Percentiles rank a stretch among this genome's conserved stretches.
phyloP scores from a whole-genome alignment of 2,329 filamentous ascomycete species.

The Fusarium sp. region DNA sequence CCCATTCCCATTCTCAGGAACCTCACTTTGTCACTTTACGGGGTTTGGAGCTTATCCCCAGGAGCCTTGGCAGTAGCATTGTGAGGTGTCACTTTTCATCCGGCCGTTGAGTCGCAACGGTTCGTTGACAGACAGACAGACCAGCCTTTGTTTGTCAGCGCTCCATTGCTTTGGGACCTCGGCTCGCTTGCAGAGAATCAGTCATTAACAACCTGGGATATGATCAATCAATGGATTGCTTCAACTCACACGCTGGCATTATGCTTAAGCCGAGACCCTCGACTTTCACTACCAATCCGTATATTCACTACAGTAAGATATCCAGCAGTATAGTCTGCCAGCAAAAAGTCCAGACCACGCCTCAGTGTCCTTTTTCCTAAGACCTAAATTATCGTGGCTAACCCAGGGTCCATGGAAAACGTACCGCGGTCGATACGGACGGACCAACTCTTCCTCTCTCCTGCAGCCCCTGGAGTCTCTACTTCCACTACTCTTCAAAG shows the following conservation, averaged over 20 bases:
- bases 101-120: constrained; percentile 9
- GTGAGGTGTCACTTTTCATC: constrained; percentile 29
- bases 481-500: constrained; percentile 31
- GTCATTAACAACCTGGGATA: background rate
- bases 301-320: background rate
- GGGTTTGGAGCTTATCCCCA: constrained; percentile 17
- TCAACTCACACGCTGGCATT: background rate
- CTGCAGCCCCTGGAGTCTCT: constrained; percentile 16
- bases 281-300: background rate
- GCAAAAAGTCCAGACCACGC: constrained; percentile 27
- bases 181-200: constrained; percentile 22
- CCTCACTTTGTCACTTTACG: constrained; percentile 3
- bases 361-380: constrained; percentile 24
- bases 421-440: constrained; percentile 17
- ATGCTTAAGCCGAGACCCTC: constrained; percentile 2
- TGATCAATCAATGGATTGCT: background rate
- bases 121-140: background rate
- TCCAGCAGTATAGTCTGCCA: background rate
- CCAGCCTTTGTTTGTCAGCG: constrained; percentile 17
- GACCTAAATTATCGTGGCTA: constrained; percentile 19
- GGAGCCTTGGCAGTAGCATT: constrained; percentile 9
- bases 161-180: constrained; percentile 12
- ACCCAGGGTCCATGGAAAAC: constrained; percentile 20
- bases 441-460: constrained; percentile 37
- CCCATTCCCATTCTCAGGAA: constrained; percentile 8